Base-by-base conservation (phyloP, 345 rosid genomes). In the Acer yangbiense region DNA sequence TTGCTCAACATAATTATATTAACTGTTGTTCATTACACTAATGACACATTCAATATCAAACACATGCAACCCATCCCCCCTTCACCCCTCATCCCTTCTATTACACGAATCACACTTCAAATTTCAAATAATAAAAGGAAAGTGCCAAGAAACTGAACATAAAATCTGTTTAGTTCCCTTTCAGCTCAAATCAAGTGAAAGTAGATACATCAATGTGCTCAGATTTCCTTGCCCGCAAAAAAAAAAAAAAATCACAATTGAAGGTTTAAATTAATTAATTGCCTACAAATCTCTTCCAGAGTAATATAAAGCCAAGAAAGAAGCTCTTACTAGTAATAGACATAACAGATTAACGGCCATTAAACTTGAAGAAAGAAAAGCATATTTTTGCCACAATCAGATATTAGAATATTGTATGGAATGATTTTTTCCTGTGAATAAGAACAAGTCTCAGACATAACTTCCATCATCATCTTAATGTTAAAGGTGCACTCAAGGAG, bases 311-410 rank as follows among this genome's bases (percentile, higher is more conserved):
- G 57, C 54, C 57, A n/a, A 54, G 58, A 65, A 8, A 71, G 23
- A 64, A 27, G 6, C 43, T 32, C 27, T 27, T 18, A 17, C 12
- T 27, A 16, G 54, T 6, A 32, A 18, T 60, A 18, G 13, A 20
- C 62, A 60, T 29, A 17, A 9, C 32, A 6, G 39, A 35, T 35
- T 35, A 35, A 35, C 39, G 71, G 71, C 35, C 46, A 65, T 17
- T 68, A 71, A 76, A 85, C 88, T 84, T 69, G 82, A 80, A 80
- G 84, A 76, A 85, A 85, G 79, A 85, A 39, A 77, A 80, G 76
- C 23, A 73, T 69, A 75, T 61, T 80, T 62, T 62, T 82, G 54
- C 86, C 86, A 23, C 68, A 62, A 76, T 78, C 79, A n/a, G 86
- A 75, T 50, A 85, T 76, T 66, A 82, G 77, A 81, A 85, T 69